phyloP scores from a whole-genome alignment of 495 filamentous ascomycete species.

The Neurospora sublineolata region DNA sequence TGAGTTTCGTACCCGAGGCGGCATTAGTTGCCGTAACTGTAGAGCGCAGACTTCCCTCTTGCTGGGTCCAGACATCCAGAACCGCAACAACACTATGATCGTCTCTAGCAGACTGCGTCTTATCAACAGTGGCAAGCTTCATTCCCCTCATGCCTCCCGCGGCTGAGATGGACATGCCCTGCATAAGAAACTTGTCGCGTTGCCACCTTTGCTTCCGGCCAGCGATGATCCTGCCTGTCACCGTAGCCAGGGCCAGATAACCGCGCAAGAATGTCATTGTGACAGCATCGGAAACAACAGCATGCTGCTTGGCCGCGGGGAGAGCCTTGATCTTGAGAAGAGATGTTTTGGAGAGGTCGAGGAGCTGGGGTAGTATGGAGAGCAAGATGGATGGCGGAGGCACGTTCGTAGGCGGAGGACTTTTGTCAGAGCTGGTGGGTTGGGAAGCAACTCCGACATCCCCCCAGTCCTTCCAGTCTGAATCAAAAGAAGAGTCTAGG shows the following conservation, averaged over 20 bases:
- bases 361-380: conserved; percentile 55
- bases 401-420: conserved; percentile 67
- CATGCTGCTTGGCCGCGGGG: conserved; percentile 40
- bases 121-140: conserved; percentile 79
- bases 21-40: conserved; percentile 44
- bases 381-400: conserved; percentile 80
- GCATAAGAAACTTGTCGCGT: conserved; percentile 71
- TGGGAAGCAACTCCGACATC: neutral
- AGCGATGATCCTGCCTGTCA: conserved; percentile 69
- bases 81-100: conserved; percentile 79
- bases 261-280: conserved; percentile 43
- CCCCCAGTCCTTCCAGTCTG: conserved; percentile 33
- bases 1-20: conserved; percentile 23
- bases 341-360: conserved; percentile 41
- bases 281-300: conserved; percentile 42
- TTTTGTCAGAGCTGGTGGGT: neutral
- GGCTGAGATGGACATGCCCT: conserved; percentile 73
- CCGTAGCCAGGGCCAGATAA: conserved; percentile 48
- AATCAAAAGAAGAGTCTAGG: conserved; percentile 12
- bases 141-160: conserved; percentile 59
- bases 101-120: conserved; percentile 67
- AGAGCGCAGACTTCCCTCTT: conserved; percentile 49
- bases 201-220: conserved; percentile 85
- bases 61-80: conserved; percentile 57
- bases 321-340: conserved; percentile 46